Evolutionary conservation across 768 basidiomycete genomes (phyloP), one percentile per base, ranked within the genome.

Genomic region (Amanita pseudoporphyria): DNA sequence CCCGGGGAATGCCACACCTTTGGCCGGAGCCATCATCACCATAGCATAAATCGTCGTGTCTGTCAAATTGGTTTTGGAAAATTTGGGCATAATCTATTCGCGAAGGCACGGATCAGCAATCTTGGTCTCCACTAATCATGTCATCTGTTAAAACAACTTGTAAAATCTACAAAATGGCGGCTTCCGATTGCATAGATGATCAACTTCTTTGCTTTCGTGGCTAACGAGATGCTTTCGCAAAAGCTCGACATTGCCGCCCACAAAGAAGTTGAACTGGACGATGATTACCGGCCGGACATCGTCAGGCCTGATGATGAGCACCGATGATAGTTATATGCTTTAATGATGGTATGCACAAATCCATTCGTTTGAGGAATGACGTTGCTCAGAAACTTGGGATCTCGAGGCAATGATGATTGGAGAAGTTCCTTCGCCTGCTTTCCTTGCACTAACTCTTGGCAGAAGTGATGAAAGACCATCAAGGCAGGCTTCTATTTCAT

Each of bases 1-100:
- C 61, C 39, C 55, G 58, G 30, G 69, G 64, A n/a, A 69, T 67
- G 12, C 70, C 67, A 19, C 68, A 66, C 57, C 18, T 42, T 66
- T 64, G 56, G 65, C 52, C 39, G 54, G 57, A 12, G 61, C 60
- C 65, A 69, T 68, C 62, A 64, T 62, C 44, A 58, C 56, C 39
- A 68, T 60, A 6, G 62, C 60, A n/a, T 54, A 64, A 2, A 61
- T 53, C 18, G 55, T 58, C 9, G 51, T 60, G 28, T 68, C 69
- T 16, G 52, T 56, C 3, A 21, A 18, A 2, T 61, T 69, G 31
- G 68, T 69, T 13, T 67, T 71, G 31, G 67, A 58, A 54, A 69
- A 68, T 16, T 56, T 40, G 6, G 68, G 68, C 28, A 59, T 56
- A 51, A 69, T 57, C 66, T 65, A 69, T 3, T 64, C 62, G 14